Evolutionary conservation across 2,329 filamentous ascomycete genomes (phyloP).

Genomic region (Aspergillus awamori): DNA sequence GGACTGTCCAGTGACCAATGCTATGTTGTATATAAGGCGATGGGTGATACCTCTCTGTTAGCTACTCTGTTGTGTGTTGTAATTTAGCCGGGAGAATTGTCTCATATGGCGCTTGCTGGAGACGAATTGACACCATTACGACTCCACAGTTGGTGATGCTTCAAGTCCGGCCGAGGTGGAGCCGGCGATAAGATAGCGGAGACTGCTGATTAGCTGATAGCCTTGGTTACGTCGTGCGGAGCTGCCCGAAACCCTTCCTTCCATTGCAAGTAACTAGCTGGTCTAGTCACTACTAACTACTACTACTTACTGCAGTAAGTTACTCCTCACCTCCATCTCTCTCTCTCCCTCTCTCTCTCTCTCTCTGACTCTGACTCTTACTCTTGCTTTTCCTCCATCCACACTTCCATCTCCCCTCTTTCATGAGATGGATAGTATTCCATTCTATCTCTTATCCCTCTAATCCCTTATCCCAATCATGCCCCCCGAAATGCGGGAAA

Average conservation of each 20-base stretch:
- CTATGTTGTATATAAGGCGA: too few species aligned
- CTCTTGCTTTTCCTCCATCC: not conserved
- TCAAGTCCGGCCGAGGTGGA: conserved; percentile 1
- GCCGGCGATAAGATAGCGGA: not conserved
- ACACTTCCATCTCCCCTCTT: conserved; percentile 1
- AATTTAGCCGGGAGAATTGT: not conserved
- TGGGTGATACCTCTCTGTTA: not conserved
- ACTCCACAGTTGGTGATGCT: not conserved
- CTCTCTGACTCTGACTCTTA: not conserved
- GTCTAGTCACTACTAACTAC: too few species aligned
- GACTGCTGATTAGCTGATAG: not conserved
- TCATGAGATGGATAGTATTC: not conserved
- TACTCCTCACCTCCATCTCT: not conserved
- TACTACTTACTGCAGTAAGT: not conserved
- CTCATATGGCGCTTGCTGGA: not conserved
- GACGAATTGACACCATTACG: not conserved
- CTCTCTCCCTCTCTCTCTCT: not conserved
- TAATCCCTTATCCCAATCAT: conserved; percentile 4
- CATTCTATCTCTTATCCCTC: not conserved
- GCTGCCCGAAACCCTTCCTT: not conserved
- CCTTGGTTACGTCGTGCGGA: not conserved
- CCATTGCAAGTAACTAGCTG: too few species aligned
- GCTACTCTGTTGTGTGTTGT: not conserved
- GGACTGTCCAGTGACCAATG: too few species aligned
- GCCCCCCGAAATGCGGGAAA: conserved; percentile 38